Base-by-base conservation (phyloP, 1,284 basidiomycete genomes). In the Agaricales sp. region DNA sequence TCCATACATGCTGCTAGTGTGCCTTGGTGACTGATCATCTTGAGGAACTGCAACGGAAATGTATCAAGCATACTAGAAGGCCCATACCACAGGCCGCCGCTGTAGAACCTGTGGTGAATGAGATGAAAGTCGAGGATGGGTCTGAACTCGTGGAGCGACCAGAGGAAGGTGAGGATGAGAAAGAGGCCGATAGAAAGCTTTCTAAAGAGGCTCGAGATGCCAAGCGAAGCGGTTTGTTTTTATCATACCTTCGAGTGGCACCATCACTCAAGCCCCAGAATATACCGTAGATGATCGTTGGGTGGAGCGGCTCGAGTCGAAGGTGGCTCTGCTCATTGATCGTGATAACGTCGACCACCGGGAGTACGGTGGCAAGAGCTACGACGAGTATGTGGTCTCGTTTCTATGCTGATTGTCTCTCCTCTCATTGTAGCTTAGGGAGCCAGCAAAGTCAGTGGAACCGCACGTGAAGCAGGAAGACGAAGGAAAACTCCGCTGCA, bases 1-100 rank as follows among this genome's bases (percentile, higher is more conserved):
- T 87, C 68, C 77, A 90, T 75, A 83, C 87, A 61, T 94, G 94
- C 77, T 97, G 93, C 69, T 97, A 97, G 70, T 97, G 93, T 72
- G 83, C 88, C 58, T 83, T 91, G 62, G 79, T 89, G 56, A 87
- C 83, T 62, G 87, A 94, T 68, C 92, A 92, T 71, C 69, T 86
- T 65, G 94, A 97, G 69, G 92, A 95, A 73, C 77, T 97, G 59
- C 85, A 92, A 65, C 80, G 91, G 61, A 91, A 92, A 69, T 96
- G 93, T 73, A 75, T 95, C 58, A 85, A 83, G 69, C 94, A 97
- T 71, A 73, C 87, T 52, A 79, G 93, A 65, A 87, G 82, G 64
- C 77, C 82, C 45, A 61, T 80, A 59, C 75, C 73, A 50, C 78
- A 70, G 48, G 55, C 56, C 24, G 49, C 19, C 2, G 49, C 50